These are phyloP conservation scores for Botrytis aclada DNA, from an alignment of 2,329 filamentous ascomycete genomes.

Conservation along the genomic window DNA sequence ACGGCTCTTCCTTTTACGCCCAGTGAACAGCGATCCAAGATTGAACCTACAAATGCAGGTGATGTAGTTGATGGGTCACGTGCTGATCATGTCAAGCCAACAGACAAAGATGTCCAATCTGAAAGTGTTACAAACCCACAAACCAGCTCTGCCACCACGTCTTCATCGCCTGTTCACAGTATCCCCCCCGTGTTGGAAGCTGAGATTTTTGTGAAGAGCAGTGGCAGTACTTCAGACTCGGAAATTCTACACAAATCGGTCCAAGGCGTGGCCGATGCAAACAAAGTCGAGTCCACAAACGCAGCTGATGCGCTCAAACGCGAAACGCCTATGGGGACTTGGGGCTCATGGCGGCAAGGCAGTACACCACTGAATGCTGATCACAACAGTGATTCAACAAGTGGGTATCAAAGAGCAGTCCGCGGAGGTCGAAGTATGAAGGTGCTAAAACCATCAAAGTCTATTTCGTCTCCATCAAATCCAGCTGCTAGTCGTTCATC, in stretches of 20 bases:
- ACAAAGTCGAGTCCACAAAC: constrained; percentile 20
- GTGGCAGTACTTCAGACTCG: constrained; percentile 24
- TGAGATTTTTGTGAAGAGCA: constrained; percentile 20
- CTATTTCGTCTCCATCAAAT: constrained; percentile 49
- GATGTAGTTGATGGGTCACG: constrained; percentile 19
- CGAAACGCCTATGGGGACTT: constrained; percentile 56
- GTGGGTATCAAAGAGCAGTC: constrained; percentile 66
- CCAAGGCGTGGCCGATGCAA: constrained; percentile 11
- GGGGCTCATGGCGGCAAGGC: constrained; percentile 68
- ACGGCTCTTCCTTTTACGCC: constrained; percentile 36
- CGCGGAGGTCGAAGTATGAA: constrained; percentile 75
- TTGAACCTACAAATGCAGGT: constrained; percentile 18
- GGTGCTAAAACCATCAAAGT: constrained; percentile 76
- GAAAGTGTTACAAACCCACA: constrained; percentile 22
- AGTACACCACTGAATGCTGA: constrained; percentile 29
- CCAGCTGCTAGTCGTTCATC: constrained; percentile 37
- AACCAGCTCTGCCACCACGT: constrained; percentile 24
- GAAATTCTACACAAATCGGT: constrained; percentile 23
- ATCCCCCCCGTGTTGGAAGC: constrained; percentile 24
- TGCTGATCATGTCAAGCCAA: constrained; percentile 21
- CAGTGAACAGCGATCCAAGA: constrained; percentile 31
- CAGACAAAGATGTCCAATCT: constrained; percentile 16
- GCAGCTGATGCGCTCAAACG: constrained; percentile 32
- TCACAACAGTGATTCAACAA: constrained; percentile 39
- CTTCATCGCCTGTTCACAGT: constrained; percentile 20